Evolutionary conservation across 2,329 filamentous ascomycete species (phyloP).

Genomic region (Ascochyta fabae): DNA sequence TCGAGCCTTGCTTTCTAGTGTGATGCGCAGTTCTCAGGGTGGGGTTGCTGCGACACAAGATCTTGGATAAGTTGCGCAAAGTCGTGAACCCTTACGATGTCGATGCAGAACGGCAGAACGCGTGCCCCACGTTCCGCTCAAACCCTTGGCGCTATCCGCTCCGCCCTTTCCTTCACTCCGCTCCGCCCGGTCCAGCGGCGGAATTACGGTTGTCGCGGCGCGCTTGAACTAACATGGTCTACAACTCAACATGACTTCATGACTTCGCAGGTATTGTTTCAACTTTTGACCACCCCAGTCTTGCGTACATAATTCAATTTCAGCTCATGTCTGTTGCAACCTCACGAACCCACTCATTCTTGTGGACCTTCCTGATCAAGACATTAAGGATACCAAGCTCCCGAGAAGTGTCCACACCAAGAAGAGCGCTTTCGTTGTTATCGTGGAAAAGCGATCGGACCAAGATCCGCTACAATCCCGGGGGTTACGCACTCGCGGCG

Average conservation of each 20-base stretch:
- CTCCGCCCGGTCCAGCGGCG: not conserved
- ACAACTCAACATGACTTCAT: slow-evolving; percentile 4
- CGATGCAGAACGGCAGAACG: not conserved
- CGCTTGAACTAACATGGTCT: not conserved
- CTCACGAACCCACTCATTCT: not conserved
- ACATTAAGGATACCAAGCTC: not conserved
- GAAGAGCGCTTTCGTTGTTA: not conserved
- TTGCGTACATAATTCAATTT: not conserved
- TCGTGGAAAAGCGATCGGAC: not conserved
- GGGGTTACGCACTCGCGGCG: not conserved
- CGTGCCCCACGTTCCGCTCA: slow-evolving; percentile 21
- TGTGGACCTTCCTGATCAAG: not conserved
- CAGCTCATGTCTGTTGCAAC: not conserved
- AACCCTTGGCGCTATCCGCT: not conserved
- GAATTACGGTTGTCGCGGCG: not conserved
- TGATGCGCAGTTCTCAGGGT: not conserved
- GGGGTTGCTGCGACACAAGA: not conserved
- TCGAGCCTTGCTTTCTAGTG: not conserved
- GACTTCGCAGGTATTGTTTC: not conserved
- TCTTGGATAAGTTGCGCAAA: not conserved
- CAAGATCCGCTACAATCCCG: not conserved
- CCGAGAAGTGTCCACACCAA: not conserved
- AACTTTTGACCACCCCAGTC: not conserved
- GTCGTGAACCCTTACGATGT: slow-evolving; percentile 1
- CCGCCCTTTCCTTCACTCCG: not conserved